Evolutionary conservation across 768 basidiomycete genomes (phyloP), one percentile per base, ranked within the genome.

Genomic region (Suillus clintonianus): DNA sequence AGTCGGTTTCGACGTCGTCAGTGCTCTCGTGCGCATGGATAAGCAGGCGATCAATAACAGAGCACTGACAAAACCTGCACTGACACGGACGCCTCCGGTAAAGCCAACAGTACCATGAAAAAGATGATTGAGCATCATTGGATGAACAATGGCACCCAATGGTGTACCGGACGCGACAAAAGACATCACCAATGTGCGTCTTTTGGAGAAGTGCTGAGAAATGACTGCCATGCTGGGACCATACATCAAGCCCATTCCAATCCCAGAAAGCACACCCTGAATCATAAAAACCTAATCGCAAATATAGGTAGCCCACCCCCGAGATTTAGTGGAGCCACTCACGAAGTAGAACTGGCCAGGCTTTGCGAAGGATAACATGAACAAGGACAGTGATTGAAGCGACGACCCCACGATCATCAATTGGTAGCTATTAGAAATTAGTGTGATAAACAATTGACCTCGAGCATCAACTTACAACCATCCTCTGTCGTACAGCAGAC

Each of bases 111-210:
- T 65, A 4, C 81, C 80, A 61, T 81, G 81, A 59, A 58, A 64
- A 36, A 60, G 64, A 27, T 79, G 73, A 70, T 90, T 90, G 32
- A 91, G 74, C 79, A 89, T 82, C 65, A 88, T 85, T 0, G 87
- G 85, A 61, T 88, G 82, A 14, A 83, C 65, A 24, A 85, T 74
- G 6, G 83, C 86, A 10, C 89, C 88, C 5, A 87, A 69, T 2
- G 84, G 80, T 34, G 81, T 79, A 30, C 83, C 83, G 30, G 83
- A 82, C 34, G 81, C 37, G 3, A 77, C 77, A 51, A 86, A 67
- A 11, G 83, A 80, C 67, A 82, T 81, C 5, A 83, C 81, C 5
- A 81, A 64, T 4, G 81, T 70, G 24, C 82, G 75, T 17, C 75
- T 73, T 53, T 70, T 71, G 34, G 70, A 69, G 72, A 86, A 86